phyloP scores from a whole-genome alignment of 2,329 filamentous ascomycete species.

The Botrytis aclada region DNA sequence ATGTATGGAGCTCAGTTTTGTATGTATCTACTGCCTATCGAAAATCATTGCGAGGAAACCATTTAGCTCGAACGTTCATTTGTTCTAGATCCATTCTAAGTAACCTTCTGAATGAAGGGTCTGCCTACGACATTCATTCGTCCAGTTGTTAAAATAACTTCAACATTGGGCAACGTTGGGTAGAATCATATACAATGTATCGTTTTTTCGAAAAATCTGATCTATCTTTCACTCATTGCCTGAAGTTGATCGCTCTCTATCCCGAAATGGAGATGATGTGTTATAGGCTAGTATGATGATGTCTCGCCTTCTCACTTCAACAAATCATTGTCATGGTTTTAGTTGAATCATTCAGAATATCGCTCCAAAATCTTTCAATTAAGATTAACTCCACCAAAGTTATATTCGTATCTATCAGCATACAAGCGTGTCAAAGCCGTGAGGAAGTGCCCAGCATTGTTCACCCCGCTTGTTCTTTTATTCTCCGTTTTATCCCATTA shows the following conservation, averaged over 20 bases:
- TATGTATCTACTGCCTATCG: background rate
- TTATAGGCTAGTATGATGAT: background rate
- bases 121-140: background rate
- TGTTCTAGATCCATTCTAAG: background rate
- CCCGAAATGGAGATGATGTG: background rate
- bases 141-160: background rate
- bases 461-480: background rate
- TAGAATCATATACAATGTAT: background rate
- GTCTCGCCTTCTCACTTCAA: background rate
- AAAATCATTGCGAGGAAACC: background rate
- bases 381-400: background rate
- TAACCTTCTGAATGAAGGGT: background rate
- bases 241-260: background rate
- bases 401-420: background rate
- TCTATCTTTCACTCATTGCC: background rate
- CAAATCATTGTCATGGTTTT: background rate
- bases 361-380: background rate
- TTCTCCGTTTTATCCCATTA: background rate
- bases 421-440: background rate
- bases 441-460: background rate
- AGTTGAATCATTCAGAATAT: background rate
- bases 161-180: constrained; percentile 1
- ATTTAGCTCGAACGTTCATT: background rate
- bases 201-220: background rate
- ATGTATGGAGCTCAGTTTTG: background rate